Evolutionary conservation across 1,139 yeast genomes (phyloP).

Genomic region (Candida sojae): DNA sequence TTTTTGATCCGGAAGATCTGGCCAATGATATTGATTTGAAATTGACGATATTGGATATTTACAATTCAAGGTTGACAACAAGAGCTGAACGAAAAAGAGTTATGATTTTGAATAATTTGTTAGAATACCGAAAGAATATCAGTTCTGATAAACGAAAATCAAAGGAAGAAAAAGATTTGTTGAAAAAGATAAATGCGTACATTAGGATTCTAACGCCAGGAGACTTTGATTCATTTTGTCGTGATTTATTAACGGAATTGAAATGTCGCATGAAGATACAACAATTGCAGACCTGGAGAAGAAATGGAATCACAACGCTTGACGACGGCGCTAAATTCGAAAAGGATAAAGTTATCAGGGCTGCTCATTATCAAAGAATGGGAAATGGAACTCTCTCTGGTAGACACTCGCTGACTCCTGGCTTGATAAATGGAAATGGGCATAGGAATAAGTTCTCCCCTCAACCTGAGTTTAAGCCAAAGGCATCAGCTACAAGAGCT

Average conservation of each 20-base stretch:
- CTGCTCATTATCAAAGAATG: conserved; percentile 61
- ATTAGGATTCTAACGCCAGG: conserved; percentile 77
- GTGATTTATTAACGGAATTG: conserved; percentile 74
- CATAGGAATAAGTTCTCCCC: conserved; percentile 26
- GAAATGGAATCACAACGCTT: conserved; percentile 79
- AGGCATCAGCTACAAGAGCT: conserved; percentile 41
- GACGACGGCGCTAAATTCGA: conserved; percentile 88
- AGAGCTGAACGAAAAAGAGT: conserved; percentile 92
- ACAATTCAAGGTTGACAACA: conserved; percentile 83
- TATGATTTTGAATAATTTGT: conserved; percentile 69
- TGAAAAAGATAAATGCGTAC: conserved; percentile 73
- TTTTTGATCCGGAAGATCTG: conserved; percentile 90
- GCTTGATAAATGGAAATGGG: conserved; percentile 15
- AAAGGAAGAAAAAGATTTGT: conserved; percentile 86
- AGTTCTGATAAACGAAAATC: conserved; percentile 76
- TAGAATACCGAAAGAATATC: conserved; percentile 83
- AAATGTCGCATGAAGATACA: conserved; percentile 79
- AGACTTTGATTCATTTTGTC: conserved; percentile 75
- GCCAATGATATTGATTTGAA: conserved; percentile 87
- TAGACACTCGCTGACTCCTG: conserved; percentile 23
- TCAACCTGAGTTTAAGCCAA: conserved; percentile 39
- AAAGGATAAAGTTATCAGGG: conserved; percentile 73
- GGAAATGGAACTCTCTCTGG: conserved; percentile 45
- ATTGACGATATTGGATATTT: conserved; percentile 82
- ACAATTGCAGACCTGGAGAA: conserved; percentile 91